A percentile compares a stretch with the other conserved stretches of the same genome.
These are phyloP conservation scores for Colletotrichum sojae DNA, from an alignment of 2,329 filamentous ascomycete genomes.

Conservation along the genomic window DNA sequence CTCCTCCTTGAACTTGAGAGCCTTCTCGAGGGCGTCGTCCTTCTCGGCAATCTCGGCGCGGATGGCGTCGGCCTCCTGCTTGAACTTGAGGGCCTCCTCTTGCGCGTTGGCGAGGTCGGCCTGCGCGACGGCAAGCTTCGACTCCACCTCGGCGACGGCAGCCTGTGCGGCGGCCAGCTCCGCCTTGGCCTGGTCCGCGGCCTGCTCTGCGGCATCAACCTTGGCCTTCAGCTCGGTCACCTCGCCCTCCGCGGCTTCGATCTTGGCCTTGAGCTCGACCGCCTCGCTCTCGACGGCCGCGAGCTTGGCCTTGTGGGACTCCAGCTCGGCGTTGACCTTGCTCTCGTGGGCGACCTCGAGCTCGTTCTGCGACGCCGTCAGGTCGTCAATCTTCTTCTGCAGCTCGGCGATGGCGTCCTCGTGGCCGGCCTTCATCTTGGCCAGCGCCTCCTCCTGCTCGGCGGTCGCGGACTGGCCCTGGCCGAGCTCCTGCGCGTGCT, in stretches of 20 bases:
- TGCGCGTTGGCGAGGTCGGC: slow-evolving; percentile 58
- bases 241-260: slow-evolving; percentile 64
- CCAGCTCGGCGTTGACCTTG: slow-evolving; percentile 60
- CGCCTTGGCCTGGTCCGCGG: slow-evolving; percentile 57
- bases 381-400: slow-evolving; percentile 68
- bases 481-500: slow-evolving; percentile 66
- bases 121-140: slow-evolving; percentile 62
- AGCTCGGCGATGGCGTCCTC: slow-evolving; percentile 63
- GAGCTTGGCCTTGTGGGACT: slow-evolving; percentile 61
- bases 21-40: slow-evolving; percentile 63
- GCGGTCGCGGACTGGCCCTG: slow-evolving; percentile 60
- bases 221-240: slow-evolving; percentile 65
- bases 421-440: slow-evolving; percentile 65
- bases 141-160: slow-evolving; percentile 59
- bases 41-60: slow-evolving; percentile 62
- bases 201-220: slow-evolving; percentile 63
- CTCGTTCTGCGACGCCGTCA: slow-evolving; percentile 62
- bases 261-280: slow-evolving; percentile 63
- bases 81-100: slow-evolving; percentile 62
- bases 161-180: slow-evolving; percentile 57
- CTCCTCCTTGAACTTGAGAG: slow-evolving; percentile 64
- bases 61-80: slow-evolving; percentile 63
- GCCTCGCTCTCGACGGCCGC: slow-evolving; percentile 67
- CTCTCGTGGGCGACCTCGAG: slow-evolving; percentile 61
- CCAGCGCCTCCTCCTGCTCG: slow-evolving; percentile 64